Evolutionary conservation across 2,329 filamentous ascomycete genomes (phyloP), one percentile per base, ranked within the genome.

Genomic region (Talaromyces sp.): DNA sequence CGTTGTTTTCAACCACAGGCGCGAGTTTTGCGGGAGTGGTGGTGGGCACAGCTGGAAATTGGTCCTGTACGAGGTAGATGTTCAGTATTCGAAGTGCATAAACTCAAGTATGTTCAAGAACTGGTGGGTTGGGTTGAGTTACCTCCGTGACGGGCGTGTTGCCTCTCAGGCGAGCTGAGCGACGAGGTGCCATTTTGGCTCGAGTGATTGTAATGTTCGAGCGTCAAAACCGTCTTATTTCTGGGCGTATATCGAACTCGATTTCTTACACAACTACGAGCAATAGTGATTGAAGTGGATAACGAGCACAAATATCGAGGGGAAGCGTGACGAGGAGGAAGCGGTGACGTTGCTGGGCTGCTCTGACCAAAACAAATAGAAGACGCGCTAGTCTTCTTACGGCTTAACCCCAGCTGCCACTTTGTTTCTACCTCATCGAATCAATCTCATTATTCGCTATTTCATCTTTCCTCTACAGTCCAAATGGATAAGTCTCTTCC

Each of bases 401-500:
- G 45, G 43, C 11, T 50, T 61, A 49, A 39, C 7, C 25, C 31
- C 2, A 22, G 31, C 27, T 22, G 25, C 11, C 49, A 31, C 54
- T 27, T 17, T 27, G 33, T 61, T 15, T 25, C 19, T 49, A 22
- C 10, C 15, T 49, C 25, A 13, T 17, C 45, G 37, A 19, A 35
- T 31, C 33, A 37, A 56, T 22, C 7, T 35, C 9, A 22, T 17
- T 25, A 56, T 50, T 39, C 10, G 49, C 59, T 17, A 66, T 4
- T 2, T 56, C 50, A 22, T 37, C 50, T 35, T 35, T 17, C 27
- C 11, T 3, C 3, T 72, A 84, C 65, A 83, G 66, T 1, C 82
- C 82, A 71, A 85, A 85, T 27, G 83, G 83, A 77, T 83, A 85
- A 0, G 82, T 85, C 69, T 84, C 82, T 5, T 78, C 81, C 59